Evolutionary conservation across 495 filamentous ascomycete species (phyloP).

Genomic region (Aspergillus sclerotioniger): DNA sequence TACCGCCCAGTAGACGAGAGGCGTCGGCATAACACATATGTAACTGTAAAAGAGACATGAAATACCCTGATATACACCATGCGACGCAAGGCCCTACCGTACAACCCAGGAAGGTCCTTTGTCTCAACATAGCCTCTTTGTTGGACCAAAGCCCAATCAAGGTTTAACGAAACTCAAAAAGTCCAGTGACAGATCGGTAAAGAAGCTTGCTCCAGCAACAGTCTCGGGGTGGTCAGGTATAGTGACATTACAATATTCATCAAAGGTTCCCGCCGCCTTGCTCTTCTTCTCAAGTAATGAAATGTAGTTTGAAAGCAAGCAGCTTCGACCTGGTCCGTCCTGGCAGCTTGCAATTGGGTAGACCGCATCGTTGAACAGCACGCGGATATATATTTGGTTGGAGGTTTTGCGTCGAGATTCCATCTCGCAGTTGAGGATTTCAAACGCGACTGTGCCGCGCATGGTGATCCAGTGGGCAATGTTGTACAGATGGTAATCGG

Average conservation of each 20-base stretch:
- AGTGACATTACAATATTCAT: conserved; percentile 38
- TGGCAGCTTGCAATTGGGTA: conserved; percentile 49
- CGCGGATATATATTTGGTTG: conserved; percentile 38
- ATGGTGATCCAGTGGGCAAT: conserved; percentile 49
- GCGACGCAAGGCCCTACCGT: no score
- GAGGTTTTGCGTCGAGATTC: conserved; percentile 8
- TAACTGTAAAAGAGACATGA: no score
- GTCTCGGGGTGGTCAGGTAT: conserved; percentile 11
- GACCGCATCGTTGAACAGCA: conserved; percentile 54
- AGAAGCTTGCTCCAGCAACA: conserved; percentile 44
- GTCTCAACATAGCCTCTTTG: no score
- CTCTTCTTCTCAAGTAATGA: conserved; percentile 38
- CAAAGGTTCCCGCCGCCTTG: conserved; percentile 42
- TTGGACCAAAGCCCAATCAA: conserved; percentile 1
- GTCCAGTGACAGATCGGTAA: conserved; percentile 39
- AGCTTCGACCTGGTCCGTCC: conserved; percentile 46
- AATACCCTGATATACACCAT: no score
- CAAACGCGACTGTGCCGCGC: conserved; percentile 55
- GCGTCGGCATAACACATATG: no score
- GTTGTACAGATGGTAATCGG: conserved; percentile 20
- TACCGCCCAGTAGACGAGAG: no score
- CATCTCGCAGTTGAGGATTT: conserved; percentile 43
- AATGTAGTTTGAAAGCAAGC: conserved; percentile 44
- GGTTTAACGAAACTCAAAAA: conserved; percentile 34
- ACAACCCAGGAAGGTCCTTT: no score